These are phyloP conservation scores for Phymatotrichopsis omnivora DNA, from an alignment of 2,329 filamentous ascomycete species.

Conservation along the genomic window DNA sequence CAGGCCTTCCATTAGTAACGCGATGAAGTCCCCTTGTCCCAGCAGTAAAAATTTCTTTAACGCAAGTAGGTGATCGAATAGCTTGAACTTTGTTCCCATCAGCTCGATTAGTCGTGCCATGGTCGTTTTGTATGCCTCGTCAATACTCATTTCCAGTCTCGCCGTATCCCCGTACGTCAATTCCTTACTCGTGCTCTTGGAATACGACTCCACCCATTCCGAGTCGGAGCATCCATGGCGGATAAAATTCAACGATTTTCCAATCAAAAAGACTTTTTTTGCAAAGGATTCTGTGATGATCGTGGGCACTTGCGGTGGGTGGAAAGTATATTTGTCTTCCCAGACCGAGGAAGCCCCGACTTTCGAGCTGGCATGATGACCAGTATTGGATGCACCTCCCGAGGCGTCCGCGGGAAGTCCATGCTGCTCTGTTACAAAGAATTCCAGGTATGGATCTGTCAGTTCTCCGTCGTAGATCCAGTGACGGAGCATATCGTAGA, in stretches of 20 bases:
- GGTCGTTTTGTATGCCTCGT: conserved; percentile 93
- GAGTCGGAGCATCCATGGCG: conserved; percentile 89
- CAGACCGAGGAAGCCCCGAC: conserved; percentile 78
- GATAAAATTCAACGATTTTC: conserved; percentile 97
- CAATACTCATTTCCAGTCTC: conserved; percentile 83
- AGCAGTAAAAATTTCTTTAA: conserved; percentile 91
- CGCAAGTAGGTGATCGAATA: conserved; percentile 84
- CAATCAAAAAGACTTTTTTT: conserved; percentile 92
- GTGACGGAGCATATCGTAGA: conserved; percentile 88
- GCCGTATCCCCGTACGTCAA: conserved; percentile 87
- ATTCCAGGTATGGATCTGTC: conserved; percentile 89
- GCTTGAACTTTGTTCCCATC: conserved; percentile 89
- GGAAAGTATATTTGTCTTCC: conserved; percentile 93
- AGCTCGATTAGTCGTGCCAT: conserved; percentile 90
- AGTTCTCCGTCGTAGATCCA: conserved; percentile 99
- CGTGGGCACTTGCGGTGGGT: conserved; percentile 75
- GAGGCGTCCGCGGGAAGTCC: conserved; percentile 38
- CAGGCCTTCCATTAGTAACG: conserved; percentile 90
- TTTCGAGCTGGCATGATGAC: conserved; percentile 43
- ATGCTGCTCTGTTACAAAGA: conserved; percentile 82
- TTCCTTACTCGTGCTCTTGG: conserved; percentile 83
- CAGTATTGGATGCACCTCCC: conserved; percentile 33
- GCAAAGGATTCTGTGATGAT: conserved; percentile 92
- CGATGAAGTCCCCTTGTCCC: conserved; percentile 94
- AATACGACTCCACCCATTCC: conserved; percentile 91